Percentiles rank a stretch among this genome's conserved stretches.
phyloP scores from a whole-genome alignment of 1,284 basidiomycete genomes.

The Polyporus tsugae region DNA sequence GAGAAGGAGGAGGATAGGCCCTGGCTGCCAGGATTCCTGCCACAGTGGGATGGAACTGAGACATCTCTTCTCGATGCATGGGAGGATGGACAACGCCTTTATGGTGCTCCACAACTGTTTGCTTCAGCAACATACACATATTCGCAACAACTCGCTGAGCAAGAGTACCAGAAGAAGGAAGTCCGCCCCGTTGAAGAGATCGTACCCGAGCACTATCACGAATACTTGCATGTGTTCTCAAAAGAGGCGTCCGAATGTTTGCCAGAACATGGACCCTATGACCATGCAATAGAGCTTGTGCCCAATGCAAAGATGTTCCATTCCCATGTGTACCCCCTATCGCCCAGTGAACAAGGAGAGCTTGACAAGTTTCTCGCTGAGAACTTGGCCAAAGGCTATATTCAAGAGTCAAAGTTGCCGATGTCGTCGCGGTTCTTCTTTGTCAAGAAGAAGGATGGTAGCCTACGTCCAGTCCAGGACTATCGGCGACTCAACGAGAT shows the following conservation, averaged over 20 bases:
- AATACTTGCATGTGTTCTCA: too few species aligned
- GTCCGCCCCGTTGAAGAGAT: not conserved
- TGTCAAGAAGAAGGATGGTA: constrained; percentile 50
- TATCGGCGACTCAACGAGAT: constrained; percentile 34
- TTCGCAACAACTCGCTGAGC: constrained; percentile 9
- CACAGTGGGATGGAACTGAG: not conserved
- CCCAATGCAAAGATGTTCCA: constrained; percentile 11
- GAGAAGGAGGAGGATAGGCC: not conserved
- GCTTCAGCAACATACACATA: not conserved
- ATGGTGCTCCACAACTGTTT: not conserved
- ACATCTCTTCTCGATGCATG: not conserved
- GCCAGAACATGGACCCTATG: constrained; percentile 5
- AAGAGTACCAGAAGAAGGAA: constrained; percentile 3
- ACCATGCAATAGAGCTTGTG: constrained; percentile 18
- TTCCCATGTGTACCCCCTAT: constrained; percentile 17
- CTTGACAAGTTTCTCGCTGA: constrained; percentile 40
- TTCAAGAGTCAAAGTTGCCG: constrained; percentile 38
- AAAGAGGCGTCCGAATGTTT: not conserved
- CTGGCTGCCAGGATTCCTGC: too few species aligned
- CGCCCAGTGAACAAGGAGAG: not conserved
- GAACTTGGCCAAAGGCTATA: constrained; percentile 38
- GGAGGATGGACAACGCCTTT: not conserved
- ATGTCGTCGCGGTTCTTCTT: constrained; percentile 47
- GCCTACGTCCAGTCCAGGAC: constrained; percentile 41
- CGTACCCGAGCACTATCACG: too few species aligned